A percentile compares a stretch with the other conserved stretches of the same genome.
phyloP scores from a whole-genome alignment of 495 filamentous ascomycete species.

The Annulohypoxylon maeteangense region DNA sequence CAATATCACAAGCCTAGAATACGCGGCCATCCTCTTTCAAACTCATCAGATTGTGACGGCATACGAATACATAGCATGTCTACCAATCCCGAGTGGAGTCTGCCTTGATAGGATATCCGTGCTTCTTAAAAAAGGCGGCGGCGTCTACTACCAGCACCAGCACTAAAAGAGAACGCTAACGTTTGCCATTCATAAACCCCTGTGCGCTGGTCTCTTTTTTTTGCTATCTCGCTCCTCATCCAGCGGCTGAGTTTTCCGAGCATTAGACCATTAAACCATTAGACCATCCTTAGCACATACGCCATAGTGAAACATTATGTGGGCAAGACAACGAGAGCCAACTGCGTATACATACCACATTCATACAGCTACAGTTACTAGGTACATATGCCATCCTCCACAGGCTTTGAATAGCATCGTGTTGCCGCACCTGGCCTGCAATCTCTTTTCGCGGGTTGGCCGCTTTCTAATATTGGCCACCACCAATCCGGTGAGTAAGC shows the following conservation, averaged over 20 bases:
- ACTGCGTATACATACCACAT: too few species aligned
- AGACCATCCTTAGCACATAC: neutral
- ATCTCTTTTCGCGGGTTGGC: conserved; percentile 27
- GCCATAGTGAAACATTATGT: conserved; percentile 16
- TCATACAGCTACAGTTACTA: too few species aligned
- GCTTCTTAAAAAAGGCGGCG: conserved; percentile 34
- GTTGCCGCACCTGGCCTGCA: conserved; percentile 10
- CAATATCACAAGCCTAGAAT: conserved; percentile 21
- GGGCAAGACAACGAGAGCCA: neutral
- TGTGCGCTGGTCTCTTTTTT: conserved; percentile 1
- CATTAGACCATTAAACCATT: conserved; percentile 2
- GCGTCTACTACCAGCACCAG: conserved; percentile 33
- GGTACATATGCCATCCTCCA: conserved; percentile 17
- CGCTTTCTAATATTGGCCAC: conserved; percentile 25
- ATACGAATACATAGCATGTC: conserved; percentile 6
- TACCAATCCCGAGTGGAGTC: conserved; percentile 23
- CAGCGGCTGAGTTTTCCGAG: conserved; percentile 20
- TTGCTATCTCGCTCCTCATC: neutral
- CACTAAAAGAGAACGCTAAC: conserved; percentile 35
- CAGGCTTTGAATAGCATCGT: conserved; percentile 26
- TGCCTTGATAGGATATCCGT: conserved; percentile 35
- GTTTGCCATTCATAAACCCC: conserved; percentile 26
- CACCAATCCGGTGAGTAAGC: conserved; percentile 30
- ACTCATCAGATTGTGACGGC: conserved; percentile 17
- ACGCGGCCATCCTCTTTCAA: conserved; percentile 21